Evolutionary conservation across 2,329 filamentous ascomycete genomes (phyloP), one percentile per base, ranked within the genome.

Genomic region (Diaporthe longicolla): DNA sequence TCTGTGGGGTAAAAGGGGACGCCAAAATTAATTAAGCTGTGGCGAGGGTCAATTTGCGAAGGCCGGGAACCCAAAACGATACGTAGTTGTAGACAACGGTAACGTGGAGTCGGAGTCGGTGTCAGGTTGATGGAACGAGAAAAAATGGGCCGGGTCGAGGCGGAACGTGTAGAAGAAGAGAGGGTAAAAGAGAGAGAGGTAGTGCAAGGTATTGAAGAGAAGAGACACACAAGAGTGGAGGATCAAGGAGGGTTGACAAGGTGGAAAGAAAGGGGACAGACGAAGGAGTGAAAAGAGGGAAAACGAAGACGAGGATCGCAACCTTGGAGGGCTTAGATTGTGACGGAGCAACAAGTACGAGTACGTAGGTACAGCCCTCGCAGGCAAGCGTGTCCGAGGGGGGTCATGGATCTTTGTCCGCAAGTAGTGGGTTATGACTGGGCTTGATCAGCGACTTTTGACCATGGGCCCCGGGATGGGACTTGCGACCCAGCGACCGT

Each of bases 321-420:
- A 66, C 74, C 74, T 71, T 71, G 74, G 37, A 73, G 68, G 74
- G 74, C 74, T 75, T 75, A 75, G 74, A 75, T 73, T 71, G 69
- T 63, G 58, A 71, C 57, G 57, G 69, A 54, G 43, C 29, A 59
- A 29, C 40, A 59, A 24, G 54, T 70, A 52, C 68, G 43, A 43
- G 55, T 61, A 61, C 69, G 37, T 40, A 40, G 37, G 65, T 66
- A 66, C 63, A 66, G 63, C 45, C 63, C 54, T 52, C 61, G 45
- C 26, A 13, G 61, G 48, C 61, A 24, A 66, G 61, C 61, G 61
- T 50, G 29, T 50, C 26, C 61, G 61, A 35, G 32, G 61, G 61
- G 54, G 43, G 19, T 35, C 61, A 66, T 35, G 61, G 61, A 66
- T 66, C 61, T 66, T 35, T 50, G 43, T 50, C 29, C 24, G 61